phyloP scores from a whole-genome alignment of 2,329 filamentous ascomycete genomes.

The Colletotrichum cordylinicola region DNA sequence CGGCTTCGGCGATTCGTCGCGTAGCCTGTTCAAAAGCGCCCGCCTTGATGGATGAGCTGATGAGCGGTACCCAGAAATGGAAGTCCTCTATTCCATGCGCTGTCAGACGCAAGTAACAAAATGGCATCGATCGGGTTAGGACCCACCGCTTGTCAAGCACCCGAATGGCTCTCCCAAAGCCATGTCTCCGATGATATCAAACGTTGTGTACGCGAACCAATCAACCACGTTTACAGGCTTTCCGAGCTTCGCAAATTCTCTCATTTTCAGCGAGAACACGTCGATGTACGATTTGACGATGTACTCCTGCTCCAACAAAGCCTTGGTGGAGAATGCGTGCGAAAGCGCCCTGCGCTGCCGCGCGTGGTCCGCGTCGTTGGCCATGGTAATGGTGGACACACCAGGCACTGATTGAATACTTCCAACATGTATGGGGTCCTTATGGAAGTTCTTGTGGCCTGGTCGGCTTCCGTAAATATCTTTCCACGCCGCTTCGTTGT shows the following conservation, averaged over 20 bases:
- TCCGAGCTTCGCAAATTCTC: neutral
- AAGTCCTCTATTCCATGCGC: neutral
- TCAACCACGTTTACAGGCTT: slow-evolving; percentile 28
- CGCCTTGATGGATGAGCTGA: slow-evolving; percentile 5
- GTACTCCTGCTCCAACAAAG: slow-evolving; percentile 2
- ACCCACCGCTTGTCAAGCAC: slow-evolving; percentile 22
- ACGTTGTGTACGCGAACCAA: slow-evolving; percentile 42
- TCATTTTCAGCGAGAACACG: neutral
- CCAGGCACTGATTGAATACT: slow-evolving; percentile 25
- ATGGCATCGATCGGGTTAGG: neutral
- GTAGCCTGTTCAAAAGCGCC: slow-evolving; percentile 6
- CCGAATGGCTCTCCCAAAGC: slow-evolving; percentile 50
- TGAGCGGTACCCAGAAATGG: slow-evolving; percentile 4
- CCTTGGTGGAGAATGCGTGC: neutral
- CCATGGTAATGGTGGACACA: slow-evolving; percentile 11
- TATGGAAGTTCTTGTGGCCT: slow-evolving; percentile 28
- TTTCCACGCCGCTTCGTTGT: slow-evolving; percentile 6
- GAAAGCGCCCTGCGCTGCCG: neutral
- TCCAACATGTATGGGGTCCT: slow-evolving; percentile 35
- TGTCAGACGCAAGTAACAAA: neutral
- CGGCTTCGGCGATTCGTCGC: neutral
- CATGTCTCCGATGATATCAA: slow-evolving; percentile 50
- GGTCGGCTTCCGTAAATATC: slow-evolving; percentile 11
- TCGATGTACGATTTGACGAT: slow-evolving; percentile 3
- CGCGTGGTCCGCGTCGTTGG: neutral